phyloP scores from a whole-genome alignment of 331 rosid genomes.

The Cydonia oblonga region DNA sequence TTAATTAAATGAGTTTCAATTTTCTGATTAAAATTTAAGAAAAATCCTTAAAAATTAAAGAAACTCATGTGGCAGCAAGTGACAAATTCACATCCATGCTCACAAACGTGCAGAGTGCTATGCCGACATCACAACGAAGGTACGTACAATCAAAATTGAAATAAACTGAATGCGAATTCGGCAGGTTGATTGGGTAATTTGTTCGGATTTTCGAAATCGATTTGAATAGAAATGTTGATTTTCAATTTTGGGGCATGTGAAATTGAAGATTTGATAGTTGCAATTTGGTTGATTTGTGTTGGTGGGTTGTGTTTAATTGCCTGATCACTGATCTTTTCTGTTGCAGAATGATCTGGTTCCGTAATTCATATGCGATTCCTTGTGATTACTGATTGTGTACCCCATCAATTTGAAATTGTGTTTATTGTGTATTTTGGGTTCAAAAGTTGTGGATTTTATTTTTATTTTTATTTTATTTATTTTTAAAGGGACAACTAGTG shows the following conservation, averaged over 20 bases:
- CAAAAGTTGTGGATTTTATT: too few species aligned
- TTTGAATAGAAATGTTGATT: not conserved
- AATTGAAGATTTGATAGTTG: not conserved
- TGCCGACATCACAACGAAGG: conserved; percentile 82
- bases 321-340: not conserved
- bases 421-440: too few species aligned
- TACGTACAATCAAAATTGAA: not conserved
- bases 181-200: not conserved
- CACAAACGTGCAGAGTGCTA: too few species aligned
- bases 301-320: not conserved
- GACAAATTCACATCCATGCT: too few species aligned
- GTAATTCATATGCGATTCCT: not conserved
- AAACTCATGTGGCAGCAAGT: too few species aligned
- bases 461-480: too few species aligned
- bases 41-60: too few species aligned
- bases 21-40: too few species aligned
- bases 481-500: too few species aligned
- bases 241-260: not conserved
- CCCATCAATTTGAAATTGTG: not conserved
- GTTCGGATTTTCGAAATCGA: not conserved
- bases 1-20: too few species aligned
- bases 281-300: not conserved
- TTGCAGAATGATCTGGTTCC: not conserved
- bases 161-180: not conserved
- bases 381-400: not conserved